Percentiles rank a stretch among this genome's conserved stretches.
These are phyloP conservation scores for Picea mariana DNA, from an alignment of 83 land plant genomes.

Conservation along the genomic window DNA sequence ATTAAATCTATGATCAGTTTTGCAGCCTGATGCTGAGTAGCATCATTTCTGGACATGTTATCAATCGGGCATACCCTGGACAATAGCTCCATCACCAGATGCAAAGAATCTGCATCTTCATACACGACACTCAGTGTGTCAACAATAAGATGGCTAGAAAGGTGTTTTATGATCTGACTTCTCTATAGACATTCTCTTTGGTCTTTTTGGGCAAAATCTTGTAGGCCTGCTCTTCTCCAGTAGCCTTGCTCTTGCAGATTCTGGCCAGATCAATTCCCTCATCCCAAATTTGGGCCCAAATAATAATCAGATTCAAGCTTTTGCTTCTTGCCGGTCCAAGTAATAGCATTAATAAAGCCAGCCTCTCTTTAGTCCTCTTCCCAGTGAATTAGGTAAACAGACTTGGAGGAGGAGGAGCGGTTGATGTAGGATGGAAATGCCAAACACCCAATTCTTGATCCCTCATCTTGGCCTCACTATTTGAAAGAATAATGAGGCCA, in stretches of 20 bases:
- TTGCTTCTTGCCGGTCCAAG: slow-evolving; percentile 48
- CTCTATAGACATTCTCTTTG: slow-evolving; percentile 57
- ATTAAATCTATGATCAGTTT: slow-evolving; percentile 49
- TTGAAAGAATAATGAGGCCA: background rate
- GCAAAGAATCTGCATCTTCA: slow-evolving; percentile 58
- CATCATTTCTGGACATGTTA: slow-evolving; percentile 42
- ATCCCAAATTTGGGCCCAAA: slow-evolving; percentile 43
- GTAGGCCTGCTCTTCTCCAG: slow-evolving; percentile 59
- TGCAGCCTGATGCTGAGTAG: slow-evolving; percentile 48
- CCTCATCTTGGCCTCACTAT: slow-evolving; percentile 7
- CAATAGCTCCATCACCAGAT: slow-evolving; percentile 76
- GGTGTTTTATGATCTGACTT: slow-evolving; percentile 79
- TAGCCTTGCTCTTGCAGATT: slow-evolving; percentile 35
- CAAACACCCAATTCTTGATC: background rate
- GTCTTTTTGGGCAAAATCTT: slow-evolving; percentile 53
- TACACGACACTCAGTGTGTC: slow-evolving; percentile 61
- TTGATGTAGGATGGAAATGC: background rate
- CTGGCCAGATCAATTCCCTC: slow-evolving; percentile 65
- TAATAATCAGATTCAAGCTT: slow-evolving; percentile 60
- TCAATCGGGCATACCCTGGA: slow-evolving; percentile 60
- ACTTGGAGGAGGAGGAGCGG: background rate
- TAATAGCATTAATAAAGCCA: slow-evolving; percentile 60
- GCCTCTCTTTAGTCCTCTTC: slow-evolving; percentile 68
- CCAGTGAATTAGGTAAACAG: slow-evolving; percentile 9
- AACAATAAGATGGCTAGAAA: slow-evolving; percentile 61